These are phyloP conservation scores for Centrapalus pauciflorus DNA, from an alignment of 129 eudicot species.

Conservation along the genomic window DNA sequence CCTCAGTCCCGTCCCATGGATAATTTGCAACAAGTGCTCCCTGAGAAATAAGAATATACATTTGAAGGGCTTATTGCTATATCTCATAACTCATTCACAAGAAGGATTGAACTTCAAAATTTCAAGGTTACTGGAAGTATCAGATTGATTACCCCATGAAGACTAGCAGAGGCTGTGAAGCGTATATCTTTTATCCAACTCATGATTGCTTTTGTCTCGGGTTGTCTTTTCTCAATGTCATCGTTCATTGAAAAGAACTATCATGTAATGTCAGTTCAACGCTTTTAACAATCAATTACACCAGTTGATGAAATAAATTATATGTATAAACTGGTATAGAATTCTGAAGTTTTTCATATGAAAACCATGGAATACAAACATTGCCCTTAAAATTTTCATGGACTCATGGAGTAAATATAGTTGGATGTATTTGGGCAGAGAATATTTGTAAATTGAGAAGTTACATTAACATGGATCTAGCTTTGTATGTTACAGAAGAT, in stretches of 20 bases:
- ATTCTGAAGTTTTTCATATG: background rate
- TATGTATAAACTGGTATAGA: background rate
- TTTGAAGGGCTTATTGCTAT: background rate
- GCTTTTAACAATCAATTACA: slow-evolving; percentile 15
- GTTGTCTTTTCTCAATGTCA: slow-evolving; percentile 58
- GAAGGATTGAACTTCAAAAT: background rate
- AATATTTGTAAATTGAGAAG: background rate
- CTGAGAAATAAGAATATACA: slow-evolving; percentile 34
- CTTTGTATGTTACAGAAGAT: no score
- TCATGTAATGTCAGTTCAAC: slow-evolving; percentile 32
- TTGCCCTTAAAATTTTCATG: background rate
- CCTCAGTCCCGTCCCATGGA: slow-evolving; percentile 96
- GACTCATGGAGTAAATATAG: background rate
- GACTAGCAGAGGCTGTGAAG: slow-evolving; percentile 91
- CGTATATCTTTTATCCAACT: slow-evolving; percentile 58
- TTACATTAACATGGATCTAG: no score
- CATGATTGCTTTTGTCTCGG: slow-evolving; percentile 95
- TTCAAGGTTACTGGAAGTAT: slow-evolving; percentile 8
- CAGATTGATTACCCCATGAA: slow-evolving; percentile 81
- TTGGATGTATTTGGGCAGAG: background rate
- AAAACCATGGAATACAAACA: background rate
- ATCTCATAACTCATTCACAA: background rate
- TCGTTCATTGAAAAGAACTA: slow-evolving; percentile 80
- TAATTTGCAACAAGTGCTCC: slow-evolving; percentile 99
- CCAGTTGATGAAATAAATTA: background rate